Evolutionary conservation across 371 early-diverging fungal genomes (phyloP), one percentile per base, ranked within the genome.

Genomic region (Smittium mucronatum): DNA sequence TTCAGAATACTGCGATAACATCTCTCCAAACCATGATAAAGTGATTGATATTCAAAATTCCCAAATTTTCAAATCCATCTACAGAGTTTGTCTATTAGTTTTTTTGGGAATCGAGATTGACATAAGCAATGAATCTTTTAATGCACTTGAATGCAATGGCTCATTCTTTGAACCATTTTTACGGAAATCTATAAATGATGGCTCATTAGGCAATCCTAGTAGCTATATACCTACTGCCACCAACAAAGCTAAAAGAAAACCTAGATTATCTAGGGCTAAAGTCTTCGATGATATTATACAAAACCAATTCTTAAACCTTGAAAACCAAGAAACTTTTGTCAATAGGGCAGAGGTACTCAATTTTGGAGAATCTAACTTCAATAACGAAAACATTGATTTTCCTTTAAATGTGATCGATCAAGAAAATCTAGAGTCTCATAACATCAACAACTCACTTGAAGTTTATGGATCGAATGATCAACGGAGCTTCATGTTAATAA

Each of bases 101-200:
- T 65, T 65, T 32, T n/a, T 65, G 8, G 65, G 65, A n/a, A 32
- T 65, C 5, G 65, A 65, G 34, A 65, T 65, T n/a, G 65, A 65
- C n/a, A 65, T 34, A 1, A 31, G n/a, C n/a, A 26, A 5, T 2
- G 65, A 33, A 65, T n/a, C n/a, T 34, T n/a, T 65, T n/a, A 31
- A n/a, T n/a, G 8, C 5, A 32, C n/a, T n/a, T 26, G 25, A n/a
- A 15, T n/a, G 65, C 15, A n/a, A 15, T 34, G 29, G 34, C 11
- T 65, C n/a, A 5, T 36, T 31, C 65, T 65, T 32, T 25, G 32
- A 65, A n/a, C 65, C 28, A 11, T 25, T 31, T 34, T n/a, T 33
- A 61, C 5, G 63, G 16, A 28, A 30, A 30, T 5, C 63, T 61
- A 47, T 47, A 5, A 47, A 47, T 47, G 47, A 47, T 33, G 63